Conservation (phyloP, 495 filamentous ascomycete species). For the Coniosporium apollinis region DNA sequence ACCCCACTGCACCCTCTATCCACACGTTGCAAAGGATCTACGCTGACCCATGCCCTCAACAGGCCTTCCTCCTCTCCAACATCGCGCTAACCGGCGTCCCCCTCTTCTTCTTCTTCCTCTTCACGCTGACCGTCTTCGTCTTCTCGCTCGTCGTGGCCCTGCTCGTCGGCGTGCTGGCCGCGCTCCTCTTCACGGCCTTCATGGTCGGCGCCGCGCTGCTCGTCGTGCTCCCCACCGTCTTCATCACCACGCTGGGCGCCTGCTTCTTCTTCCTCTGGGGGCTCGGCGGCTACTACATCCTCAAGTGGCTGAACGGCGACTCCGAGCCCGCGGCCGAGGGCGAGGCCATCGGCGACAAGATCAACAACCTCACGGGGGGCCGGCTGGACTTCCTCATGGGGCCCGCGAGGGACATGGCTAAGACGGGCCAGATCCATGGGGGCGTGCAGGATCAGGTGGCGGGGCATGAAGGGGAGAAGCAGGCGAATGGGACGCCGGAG, state of each 20-base stretch:
- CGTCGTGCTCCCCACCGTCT: slow-evolving; percentile 44
- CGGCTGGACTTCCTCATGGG: slow-evolving; percentile 21
- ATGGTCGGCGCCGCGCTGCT: slow-evolving; percentile 45
- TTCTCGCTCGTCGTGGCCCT: slow-evolving; percentile 38
- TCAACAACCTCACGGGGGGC: slow-evolving; percentile 22
- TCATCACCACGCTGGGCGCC: slow-evolving; percentile 37
- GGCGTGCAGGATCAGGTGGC: too few species aligned
- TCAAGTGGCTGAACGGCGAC: slow-evolving; percentile 30
- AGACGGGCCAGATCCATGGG: too few species aligned
- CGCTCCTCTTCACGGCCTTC: slow-evolving; percentile 40
- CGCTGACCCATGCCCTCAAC: not conserved
- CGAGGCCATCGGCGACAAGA: slow-evolving; percentile 20
- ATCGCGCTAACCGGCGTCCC: slow-evolving; percentile 39
- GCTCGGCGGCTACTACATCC: slow-evolving; percentile 35
- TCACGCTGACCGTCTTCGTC: slow-evolving; percentile 35
- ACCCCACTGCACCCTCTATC: not conserved
- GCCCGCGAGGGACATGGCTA: too few species aligned
- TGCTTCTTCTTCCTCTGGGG: slow-evolving; percentile 47
- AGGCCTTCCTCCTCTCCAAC: slow-evolving; percentile 39
- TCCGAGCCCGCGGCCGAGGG: slow-evolving; percentile 11
- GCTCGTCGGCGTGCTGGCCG: slow-evolving; percentile 28
- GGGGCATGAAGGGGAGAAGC: too few species aligned
- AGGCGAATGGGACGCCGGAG: slow-evolving; percentile 1
- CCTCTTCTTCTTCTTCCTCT: slow-evolving; percentile 41
- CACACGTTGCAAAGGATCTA: not conserved